Evolutionary conservation across 257 asterid genomes (phyloP).

Genomic region (Solanum tarijense): DNA sequence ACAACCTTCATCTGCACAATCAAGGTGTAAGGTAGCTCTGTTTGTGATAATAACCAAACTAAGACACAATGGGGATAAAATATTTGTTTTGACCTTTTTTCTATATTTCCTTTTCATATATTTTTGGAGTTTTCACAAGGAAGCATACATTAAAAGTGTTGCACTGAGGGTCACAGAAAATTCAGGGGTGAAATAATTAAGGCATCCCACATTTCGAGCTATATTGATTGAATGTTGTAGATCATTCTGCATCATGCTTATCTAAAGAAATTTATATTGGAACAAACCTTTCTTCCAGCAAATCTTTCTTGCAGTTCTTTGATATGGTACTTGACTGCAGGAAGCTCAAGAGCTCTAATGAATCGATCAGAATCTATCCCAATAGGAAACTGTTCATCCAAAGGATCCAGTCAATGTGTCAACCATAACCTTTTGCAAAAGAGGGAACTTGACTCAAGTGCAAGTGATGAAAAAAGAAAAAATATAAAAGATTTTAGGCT

Average conservation of each 20-base stretch:
- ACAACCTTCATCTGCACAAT: not conserved
- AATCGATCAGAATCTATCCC: slow-evolving; percentile 93
- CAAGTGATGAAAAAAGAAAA: slow-evolving; percentile 1
- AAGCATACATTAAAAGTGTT: not conserved
- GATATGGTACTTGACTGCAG: slow-evolving; percentile 59
- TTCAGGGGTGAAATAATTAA: not conserved
- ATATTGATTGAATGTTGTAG: not conserved
- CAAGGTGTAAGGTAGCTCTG: not conserved
- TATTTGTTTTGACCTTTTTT: not conserved
- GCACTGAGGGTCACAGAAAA: not conserved
- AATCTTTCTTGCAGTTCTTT: slow-evolving; percentile 75
- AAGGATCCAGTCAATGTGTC: not conserved
- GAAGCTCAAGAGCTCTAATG: slow-evolving; percentile 76
- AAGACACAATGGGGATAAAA: not conserved
- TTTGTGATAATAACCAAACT: not conserved
- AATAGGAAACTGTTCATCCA: slow-evolving; percentile 73
- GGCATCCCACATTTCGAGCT: not conserved
- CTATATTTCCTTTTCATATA: not conserved
- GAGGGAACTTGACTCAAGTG: not conserved
- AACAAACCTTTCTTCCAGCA: slow-evolving; percentile 66
- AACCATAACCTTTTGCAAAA: slow-evolving; percentile 3
- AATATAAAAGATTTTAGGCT: not conserved
- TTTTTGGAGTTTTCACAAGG: not conserved
- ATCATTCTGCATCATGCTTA: not conserved
- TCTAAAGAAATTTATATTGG: not conserved